A percentile compares a stretch with the other conserved stretches of the same genome.
Conservation (phyloP, 768 basidiomycete genomes). For the Candolleomyces eurysporus region DNA sequence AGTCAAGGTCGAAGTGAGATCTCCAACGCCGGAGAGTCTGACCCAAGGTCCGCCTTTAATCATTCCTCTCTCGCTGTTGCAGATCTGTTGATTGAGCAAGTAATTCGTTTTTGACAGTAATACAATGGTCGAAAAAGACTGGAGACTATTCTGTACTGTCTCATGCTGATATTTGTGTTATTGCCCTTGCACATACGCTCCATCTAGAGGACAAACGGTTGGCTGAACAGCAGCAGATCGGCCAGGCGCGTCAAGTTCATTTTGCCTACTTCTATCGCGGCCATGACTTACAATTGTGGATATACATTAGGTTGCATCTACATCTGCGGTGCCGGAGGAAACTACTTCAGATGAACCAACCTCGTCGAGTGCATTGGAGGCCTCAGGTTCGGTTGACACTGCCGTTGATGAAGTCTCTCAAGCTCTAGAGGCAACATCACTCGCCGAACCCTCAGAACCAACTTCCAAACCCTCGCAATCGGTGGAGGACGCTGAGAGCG, state of each 20-base stretch:
- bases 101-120: conserved; percentile 51
- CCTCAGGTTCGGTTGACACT: background rate
- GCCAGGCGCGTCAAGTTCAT: conserved; percentile 21
- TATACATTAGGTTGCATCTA: conserved; percentile 25
- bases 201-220: conserved; percentile 51
- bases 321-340: background rate
- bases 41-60: conserved; percentile 46
- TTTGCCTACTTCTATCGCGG: background rate
- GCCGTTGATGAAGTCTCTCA: conserved; percentile 16
- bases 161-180: conserved; percentile 83
- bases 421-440: conserved; percentile 12
- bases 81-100: background rate
- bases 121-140: conserved; percentile 89
- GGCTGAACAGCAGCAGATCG: conserved; percentile 26
- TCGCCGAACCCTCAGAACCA: background rate
- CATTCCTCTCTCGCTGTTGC: background rate
- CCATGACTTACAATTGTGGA: conserved; percentile 21
- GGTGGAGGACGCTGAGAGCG: conserved; percentile 7
- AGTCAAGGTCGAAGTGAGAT: conserved; percentile 67
- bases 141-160: conserved; percentile 95
- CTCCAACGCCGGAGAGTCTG: conserved; percentile 69
- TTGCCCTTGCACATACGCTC: conserved; percentile 84
- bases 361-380: background rate
- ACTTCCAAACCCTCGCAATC: background rate
- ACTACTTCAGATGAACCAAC: background rate